phyloP scores from a whole-genome alignment of 345 rosid species.

The Mangifera indica region DNA sequence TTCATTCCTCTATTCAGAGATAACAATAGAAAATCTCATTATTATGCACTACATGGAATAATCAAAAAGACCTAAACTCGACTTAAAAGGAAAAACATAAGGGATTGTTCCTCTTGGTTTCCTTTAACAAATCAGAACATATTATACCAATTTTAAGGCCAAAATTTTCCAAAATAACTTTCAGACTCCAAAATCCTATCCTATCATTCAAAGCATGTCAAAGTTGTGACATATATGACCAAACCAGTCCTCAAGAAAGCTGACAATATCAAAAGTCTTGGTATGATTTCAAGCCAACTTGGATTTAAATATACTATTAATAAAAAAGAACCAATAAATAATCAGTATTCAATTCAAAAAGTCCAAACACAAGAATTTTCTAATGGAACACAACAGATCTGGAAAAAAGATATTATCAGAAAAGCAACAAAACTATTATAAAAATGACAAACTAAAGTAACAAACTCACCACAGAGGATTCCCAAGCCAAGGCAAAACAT shows the following conservation, averaged over 20 bases:
- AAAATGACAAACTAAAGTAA: neutral
- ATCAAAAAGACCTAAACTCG: neutral
- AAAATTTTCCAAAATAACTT: neutral
- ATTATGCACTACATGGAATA: neutral
- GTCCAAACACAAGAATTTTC: neutral
- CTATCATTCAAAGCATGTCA: too few species aligned
- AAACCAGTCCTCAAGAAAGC: neutral
- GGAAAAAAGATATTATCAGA: neutral
- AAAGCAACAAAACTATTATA: neutral
- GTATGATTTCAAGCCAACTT: neutral
- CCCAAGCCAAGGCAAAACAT: conserved; percentile 96
- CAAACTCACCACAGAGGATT: conserved; percentile 80
- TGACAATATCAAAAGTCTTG: neutral
- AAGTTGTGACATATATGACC: too few species aligned
- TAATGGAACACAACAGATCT: neutral
- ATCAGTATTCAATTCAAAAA: neutral
- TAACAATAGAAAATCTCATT: too few species aligned
- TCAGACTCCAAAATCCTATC: too few species aligned
- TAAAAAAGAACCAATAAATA: neutral
- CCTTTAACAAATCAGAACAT: too few species aligned
- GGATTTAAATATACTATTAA: neutral
- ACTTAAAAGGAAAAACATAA: too few species aligned
- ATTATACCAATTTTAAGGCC: too few species aligned
- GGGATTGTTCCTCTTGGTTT: neutral
- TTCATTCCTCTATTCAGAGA: neutral